These are phyloP conservation scores for Dalechampia spathulata DNA, from an alignment of 441 rosid species.

Conservation along the genomic window DNA sequence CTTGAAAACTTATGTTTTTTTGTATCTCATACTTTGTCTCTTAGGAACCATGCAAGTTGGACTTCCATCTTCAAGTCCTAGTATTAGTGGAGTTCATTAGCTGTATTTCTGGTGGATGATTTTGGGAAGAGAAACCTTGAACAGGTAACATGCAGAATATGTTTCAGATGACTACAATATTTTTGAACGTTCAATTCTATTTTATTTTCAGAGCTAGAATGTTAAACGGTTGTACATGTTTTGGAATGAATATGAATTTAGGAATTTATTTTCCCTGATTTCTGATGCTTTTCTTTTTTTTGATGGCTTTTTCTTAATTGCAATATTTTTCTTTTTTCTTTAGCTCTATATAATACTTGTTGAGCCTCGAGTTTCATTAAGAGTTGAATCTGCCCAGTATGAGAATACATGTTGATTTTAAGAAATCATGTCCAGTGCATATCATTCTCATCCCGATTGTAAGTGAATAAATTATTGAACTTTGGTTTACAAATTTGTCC, in stretches of 20 bases:
- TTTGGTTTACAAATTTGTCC: too few relatives aligned
- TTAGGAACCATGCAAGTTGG: conserved; percentile 10
- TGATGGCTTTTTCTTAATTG: neutral
- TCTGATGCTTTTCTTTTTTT: conserved; percentile 6
- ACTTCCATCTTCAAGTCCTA: conserved; percentile 7
- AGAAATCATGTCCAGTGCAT: neutral
- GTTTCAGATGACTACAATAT: conserved; percentile 2
- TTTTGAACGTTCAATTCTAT: conserved; percentile 7
- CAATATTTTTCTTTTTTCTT: neutral
- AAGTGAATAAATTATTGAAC: neutral
- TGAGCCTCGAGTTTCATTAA: neutral
- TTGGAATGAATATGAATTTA: conserved; percentile 1
- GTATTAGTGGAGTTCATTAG: conserved; percentile 11
- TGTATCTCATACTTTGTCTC: neutral
- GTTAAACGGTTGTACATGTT: conserved; percentile 10
- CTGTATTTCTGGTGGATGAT: conserved; percentile 10
- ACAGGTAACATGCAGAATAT: conserved; percentile 21
- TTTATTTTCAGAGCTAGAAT: conserved; percentile 9
- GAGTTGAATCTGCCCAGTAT: neutral
- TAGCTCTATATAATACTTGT: neutral
- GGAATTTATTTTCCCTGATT: neutral
- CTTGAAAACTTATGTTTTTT: conserved; percentile 15
- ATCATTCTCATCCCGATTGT: neutral
- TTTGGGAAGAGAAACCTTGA: conserved; percentile 15
- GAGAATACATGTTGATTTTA: neutral